Evolutionary conservation across 345 rosid species (phyloP).

Genomic region (Lagerstroemia speciosa): DNA sequence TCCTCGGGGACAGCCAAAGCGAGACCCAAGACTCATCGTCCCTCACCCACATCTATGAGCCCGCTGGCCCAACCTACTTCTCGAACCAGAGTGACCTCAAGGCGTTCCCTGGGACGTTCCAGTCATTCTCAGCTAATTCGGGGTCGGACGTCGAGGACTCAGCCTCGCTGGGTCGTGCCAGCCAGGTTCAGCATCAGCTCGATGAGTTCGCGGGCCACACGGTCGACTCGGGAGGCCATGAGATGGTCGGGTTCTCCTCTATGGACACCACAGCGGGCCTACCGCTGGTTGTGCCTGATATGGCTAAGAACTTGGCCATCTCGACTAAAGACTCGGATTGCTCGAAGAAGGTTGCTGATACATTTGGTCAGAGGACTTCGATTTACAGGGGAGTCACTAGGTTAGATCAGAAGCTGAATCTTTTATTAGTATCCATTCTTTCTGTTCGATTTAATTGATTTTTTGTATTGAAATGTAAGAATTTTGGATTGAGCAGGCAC

Average conservation of each 20-base stretch:
- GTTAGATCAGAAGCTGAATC: conserved; percentile 15
- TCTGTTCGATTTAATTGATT: too few relatives aligned
- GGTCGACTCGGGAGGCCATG: conserved; percentile 48
- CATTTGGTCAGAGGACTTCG: conserved; percentile 89
- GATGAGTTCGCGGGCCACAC: conserved; percentile 46
- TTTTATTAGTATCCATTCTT: background rate
- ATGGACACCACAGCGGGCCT: conserved; percentile 22
- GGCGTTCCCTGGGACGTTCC: conserved; percentile 22
- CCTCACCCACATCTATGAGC: conserved; percentile 74
- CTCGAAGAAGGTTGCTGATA: conserved; percentile 61
- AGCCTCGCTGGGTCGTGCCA: conserved; percentile 38
- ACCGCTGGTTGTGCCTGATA: conserved; percentile 36
- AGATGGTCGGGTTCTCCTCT: conserved; percentile 33
- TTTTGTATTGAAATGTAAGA: background rate
- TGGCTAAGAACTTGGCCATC: conserved; percentile 26
- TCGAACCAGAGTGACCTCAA: conserved; percentile 38
- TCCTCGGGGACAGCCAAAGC: conserved; percentile 72
- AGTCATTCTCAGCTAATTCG: conserved; percentile 66
- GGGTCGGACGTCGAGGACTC: conserved; percentile 92
- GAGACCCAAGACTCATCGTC: conserved; percentile 86
- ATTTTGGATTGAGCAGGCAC: conserved; percentile 38
- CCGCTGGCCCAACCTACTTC: conserved; percentile 41
- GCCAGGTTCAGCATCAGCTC: conserved; percentile 25
- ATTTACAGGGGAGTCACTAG: conserved; percentile 96
- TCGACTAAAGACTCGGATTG: conserved; percentile 38